These are phyloP conservation scores for Cytospora paraplurivora DNA, from an alignment of 2,329 filamentous ascomycete genomes.

Conservation along the genomic window DNA sequence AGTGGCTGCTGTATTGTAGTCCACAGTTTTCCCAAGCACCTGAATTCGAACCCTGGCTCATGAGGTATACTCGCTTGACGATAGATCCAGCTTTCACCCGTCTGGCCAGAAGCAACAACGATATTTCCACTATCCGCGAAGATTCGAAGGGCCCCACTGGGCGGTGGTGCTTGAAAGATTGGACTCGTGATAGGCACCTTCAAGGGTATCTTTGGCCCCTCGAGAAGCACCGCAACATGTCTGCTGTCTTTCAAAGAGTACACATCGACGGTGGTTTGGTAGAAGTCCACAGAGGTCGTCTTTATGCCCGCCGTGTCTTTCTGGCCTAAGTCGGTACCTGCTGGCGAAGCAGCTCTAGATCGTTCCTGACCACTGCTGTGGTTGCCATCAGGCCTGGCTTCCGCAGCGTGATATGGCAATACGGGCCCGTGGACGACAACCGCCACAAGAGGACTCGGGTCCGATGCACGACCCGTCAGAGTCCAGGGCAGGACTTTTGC, in stretches of 20 bases:
- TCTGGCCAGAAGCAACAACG: constrained; percentile 75
- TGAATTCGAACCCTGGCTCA: constrained; percentile 50
- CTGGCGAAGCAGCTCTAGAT: constrained; percentile 44
- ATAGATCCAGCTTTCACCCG: constrained; percentile 86
- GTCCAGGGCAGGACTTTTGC: constrained; percentile 82
- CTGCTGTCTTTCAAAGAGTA: constrained; percentile 80
- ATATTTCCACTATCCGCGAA: constrained; percentile 73
- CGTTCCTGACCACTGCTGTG: constrained; percentile 36
- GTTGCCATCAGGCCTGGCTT: constrained; percentile 39
- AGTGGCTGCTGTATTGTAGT: constrained; percentile 73
- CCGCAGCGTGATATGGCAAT: constrained; percentile 46
- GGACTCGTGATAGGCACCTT: constrained; percentile 61
- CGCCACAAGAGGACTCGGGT: constrained; percentile 72
- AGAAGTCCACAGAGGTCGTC: constrained; percentile 55
- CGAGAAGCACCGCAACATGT: constrained; percentile 72
- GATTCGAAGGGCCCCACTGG: constrained; percentile 72
- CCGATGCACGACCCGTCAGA: constrained; percentile 53
- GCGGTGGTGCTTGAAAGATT: constrained; percentile 67
- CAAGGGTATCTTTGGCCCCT: constrained; percentile 64
- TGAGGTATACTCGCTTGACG: constrained; percentile 49
- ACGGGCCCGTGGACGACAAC: constrained; percentile 79
- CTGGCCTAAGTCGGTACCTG: constrained; percentile 41
- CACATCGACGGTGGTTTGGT: constrained; percentile 86
- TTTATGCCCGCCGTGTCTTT: constrained; percentile 33
- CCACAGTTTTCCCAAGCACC: constrained; percentile 88